These are phyloP conservation scores for Pinus taeda DNA, from an alignment of 75 land plant genomes.

Conservation along the genomic window DNA sequence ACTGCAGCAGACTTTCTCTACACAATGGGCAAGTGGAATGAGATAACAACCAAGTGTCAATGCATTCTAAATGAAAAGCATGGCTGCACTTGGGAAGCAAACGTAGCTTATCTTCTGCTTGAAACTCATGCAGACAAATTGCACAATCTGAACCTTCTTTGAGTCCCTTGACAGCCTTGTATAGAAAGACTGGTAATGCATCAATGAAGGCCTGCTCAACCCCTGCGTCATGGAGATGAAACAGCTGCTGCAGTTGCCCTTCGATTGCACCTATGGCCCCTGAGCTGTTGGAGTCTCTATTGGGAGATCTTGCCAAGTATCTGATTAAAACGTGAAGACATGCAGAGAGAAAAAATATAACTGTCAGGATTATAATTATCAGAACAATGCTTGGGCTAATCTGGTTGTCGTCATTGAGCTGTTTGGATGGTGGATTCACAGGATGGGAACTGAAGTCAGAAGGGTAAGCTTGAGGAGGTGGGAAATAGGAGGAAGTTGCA, in stretches of 20 bases:
- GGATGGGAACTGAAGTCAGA: too few species aligned
- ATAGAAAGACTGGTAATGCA: slow-evolving; percentile 48
- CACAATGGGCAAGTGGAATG: slow-evolving; percentile 67
- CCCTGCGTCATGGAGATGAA: slow-evolving; percentile 55
- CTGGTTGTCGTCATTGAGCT: slow-evolving; percentile 11
- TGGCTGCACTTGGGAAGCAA: slow-evolving; percentile 57
- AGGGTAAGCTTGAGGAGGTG: too few species aligned
- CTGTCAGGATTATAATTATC: slow-evolving; percentile 42
- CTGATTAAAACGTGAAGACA: slow-evolving; percentile 50
- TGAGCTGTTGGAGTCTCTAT: slow-evolving; percentile 22
- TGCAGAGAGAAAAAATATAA: slow-evolving; percentile 47
- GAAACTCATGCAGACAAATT: slow-evolving; percentile 50
- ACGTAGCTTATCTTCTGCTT: slow-evolving; percentile 43
- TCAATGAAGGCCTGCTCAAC: slow-evolving; percentile 59
- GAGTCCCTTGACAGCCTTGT: slow-evolving; percentile 32
- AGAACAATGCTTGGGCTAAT: slow-evolving; percentile 41
- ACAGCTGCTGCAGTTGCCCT: slow-evolving; percentile 57
- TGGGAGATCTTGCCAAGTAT: slow-evolving; percentile 20
- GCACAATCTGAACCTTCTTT: slow-evolving; percentile 65
- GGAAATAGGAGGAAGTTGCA: too few species aligned
- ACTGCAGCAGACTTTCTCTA: slow-evolving; percentile 22
- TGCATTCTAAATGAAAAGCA: slow-evolving; percentile 58
- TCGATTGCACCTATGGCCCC: slow-evolving; percentile 40
- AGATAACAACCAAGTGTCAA: slow-evolving; percentile 59
- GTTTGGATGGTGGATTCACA: too few species aligned